These are phyloP conservation scores for Globisporangium barbulae DNA, from an alignment of 352 stramenopile genomes.

Conservation along the genomic window DNA sequence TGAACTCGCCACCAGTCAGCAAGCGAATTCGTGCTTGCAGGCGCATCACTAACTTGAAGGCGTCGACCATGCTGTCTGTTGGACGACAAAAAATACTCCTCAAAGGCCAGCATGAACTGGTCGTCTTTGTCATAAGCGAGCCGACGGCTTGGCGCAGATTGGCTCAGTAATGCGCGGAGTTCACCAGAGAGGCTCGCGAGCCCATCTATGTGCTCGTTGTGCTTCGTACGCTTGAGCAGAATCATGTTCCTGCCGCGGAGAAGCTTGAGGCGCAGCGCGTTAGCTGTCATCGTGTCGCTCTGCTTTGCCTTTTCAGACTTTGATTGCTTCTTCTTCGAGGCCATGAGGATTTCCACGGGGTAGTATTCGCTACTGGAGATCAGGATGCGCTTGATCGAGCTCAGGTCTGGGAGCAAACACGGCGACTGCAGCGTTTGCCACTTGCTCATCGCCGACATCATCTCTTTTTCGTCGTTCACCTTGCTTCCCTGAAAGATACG, in stretches of 20 bases:
- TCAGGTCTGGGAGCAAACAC: constrained; percentile 67
- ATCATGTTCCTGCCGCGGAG: constrained; percentile 55
- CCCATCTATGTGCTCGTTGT: constrained; percentile 6
- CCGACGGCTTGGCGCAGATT: neutral
- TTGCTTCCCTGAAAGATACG: neutral
- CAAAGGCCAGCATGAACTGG: constrained; percentile 27
- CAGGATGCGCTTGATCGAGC: constrained; percentile 48
- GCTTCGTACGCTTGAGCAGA: constrained; percentile 52
- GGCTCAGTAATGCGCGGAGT: constrained; percentile 17
- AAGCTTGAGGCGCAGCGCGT: constrained; percentile 52
- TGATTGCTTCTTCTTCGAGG: neutral
- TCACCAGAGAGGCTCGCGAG: constrained; percentile 22
- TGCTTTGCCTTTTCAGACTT: neutral
- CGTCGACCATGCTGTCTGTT: neutral
- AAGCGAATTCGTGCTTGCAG: neutral
- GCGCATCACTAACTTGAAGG: constrained; percentile 18
- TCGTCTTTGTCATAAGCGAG: constrained; percentile 20
- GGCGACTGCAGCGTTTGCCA: constrained; percentile 47
- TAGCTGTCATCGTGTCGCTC: constrained; percentile 28
- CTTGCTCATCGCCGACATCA: neutral
- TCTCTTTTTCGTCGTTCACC: neutral
- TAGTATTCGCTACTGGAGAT: constrained; percentile 56
- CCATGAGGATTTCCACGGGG: constrained; percentile 59
- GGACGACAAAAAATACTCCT: constrained; percentile 29
- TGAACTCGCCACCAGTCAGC: constrained; percentile 14